Evolutionary conservation across 2,329 filamentous ascomycete genomes (phyloP).

Genomic region (Venturia oleaginea): DNA sequence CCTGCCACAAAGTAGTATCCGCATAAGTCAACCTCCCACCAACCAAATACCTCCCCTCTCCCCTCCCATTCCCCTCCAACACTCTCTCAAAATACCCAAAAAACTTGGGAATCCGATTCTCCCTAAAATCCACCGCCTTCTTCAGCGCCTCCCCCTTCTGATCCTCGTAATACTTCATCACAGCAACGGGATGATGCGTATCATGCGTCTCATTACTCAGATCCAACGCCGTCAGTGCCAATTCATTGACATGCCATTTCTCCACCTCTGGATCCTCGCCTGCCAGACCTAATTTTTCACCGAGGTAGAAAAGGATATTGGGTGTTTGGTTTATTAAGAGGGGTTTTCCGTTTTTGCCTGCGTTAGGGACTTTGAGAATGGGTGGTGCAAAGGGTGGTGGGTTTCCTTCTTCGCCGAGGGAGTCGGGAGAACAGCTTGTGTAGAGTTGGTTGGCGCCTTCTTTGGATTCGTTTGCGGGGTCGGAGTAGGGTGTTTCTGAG

Average conservation of each 20-base stretch:
- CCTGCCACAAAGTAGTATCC: conserved; percentile 66
- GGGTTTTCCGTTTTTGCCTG: conserved; percentile 42
- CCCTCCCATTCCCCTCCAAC: conserved; percentile 47
- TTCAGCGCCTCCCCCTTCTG: conserved; percentile 59
- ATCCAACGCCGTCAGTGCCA: conserved; percentile 63
- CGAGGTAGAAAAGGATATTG: conserved; percentile 65
- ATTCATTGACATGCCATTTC: conserved; percentile 50
- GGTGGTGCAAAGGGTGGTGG: conserved; percentile 60
- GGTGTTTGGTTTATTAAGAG: conserved; percentile 60
- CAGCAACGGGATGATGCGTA: conserved; percentile 61
- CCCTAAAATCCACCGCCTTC: conserved; percentile 49
- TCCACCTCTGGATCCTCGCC: conserved; percentile 37
- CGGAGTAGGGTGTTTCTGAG: conserved; percentile 53
- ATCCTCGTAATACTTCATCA: conserved; percentile 58
- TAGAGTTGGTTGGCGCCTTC: conserved; percentile 46
- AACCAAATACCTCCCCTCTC: conserved; percentile 55
- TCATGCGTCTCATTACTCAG: conserved; percentile 65
- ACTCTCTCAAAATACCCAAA: conserved; percentile 61
- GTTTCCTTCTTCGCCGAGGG: conserved; percentile 42
- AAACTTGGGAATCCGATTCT: conserved; percentile 61
- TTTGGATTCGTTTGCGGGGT: conserved; percentile 44
- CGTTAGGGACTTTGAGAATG: conserved; percentile 45
- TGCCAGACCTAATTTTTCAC: conserved; percentile 48
- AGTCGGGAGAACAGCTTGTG: conserved; percentile 36
- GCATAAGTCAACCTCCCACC: conserved; percentile 59